Percentiles rank a stretch among this genome's conserved stretches.
These are phyloP conservation scores for Debaryomyces tyrocola DNA, from an alignment of 805 yeast genomes.

Conservation along the genomic window DNA sequence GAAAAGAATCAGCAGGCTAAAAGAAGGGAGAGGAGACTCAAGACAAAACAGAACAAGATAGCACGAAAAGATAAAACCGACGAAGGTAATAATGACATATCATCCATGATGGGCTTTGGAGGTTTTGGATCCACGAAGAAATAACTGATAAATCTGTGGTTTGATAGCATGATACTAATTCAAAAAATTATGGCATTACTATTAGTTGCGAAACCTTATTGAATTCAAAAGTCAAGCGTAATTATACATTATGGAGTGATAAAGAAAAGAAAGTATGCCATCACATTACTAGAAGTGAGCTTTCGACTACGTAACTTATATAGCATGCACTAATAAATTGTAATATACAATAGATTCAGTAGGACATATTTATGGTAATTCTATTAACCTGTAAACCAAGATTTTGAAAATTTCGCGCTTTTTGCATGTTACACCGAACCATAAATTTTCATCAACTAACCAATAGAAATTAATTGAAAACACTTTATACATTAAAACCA, in stretches of 20 bases:
- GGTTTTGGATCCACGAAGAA: constrained; percentile 54
- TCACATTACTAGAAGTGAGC: too few relatives aligned
- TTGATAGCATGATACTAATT: too few relatives aligned
- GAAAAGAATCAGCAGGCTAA: constrained; percentile 36
- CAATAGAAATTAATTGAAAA: constrained; percentile 24
- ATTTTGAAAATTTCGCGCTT: constrained; percentile 2
- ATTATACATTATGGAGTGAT: too few relatives aligned
- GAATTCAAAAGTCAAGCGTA: too few relatives aligned
- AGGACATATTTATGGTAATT: background rate
- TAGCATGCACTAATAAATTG: background rate
- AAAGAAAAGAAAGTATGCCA: too few relatives aligned
- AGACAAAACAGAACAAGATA: constrained; percentile 16
- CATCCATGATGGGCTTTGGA: constrained; percentile 57
- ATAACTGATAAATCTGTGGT: constrained; percentile 3
- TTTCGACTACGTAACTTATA: too few relatives aligned
- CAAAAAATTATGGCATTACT: too few relatives aligned
- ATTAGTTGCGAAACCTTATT: too few relatives aligned
- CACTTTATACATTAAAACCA: background rate
- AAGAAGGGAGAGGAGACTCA: constrained; percentile 22
- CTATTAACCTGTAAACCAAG: background rate
- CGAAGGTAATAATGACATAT: constrained; percentile 22
- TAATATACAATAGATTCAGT: background rate
- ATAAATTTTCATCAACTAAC: constrained; percentile 12
- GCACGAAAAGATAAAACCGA: constrained; percentile 10
- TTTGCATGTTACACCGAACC: constrained; percentile 7